Base-by-base conservation (phyloP, 192 early-diverging fungal genomes). In the Dispira simplex region DNA sequence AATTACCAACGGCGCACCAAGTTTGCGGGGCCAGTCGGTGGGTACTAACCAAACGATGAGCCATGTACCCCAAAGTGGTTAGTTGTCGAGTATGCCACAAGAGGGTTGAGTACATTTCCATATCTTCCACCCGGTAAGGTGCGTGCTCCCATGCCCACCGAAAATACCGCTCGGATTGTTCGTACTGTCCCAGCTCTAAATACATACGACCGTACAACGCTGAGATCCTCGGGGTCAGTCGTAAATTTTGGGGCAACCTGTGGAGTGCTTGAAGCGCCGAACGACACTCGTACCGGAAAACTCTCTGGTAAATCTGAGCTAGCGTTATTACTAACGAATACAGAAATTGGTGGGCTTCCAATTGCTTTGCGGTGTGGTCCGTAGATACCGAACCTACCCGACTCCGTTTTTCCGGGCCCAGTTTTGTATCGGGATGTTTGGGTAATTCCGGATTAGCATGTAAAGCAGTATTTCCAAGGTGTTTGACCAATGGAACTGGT, bases 21-120 rank as follows among this genome's bases (percentile, higher is more conserved):
- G 93, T 85, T 70, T 93, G 81, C 1, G 91, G 89, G 20, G 83
- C 79, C 12, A 69, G 73, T 45, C 81, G 76, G 44, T 88, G 82
- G 8, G 74, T 63, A 6, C 81, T 75, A 13, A 88, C 76, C 68
- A 96, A 75, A 11, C 83, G 77, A 64, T 92, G 84, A 0, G 88
- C 90, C 46, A 96, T 73, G 51, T 78, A 75, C 13, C 85, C 83
- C 47, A 94, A 75, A 46, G 68, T 71, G n/a, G 81, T 80, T 26
- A 89, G 85, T 64, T 83, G 77, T 52, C 77, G 77, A 56, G 90
- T 68, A 64, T 94, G 92, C 93, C 93, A 96, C 46, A 96, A 67
- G 32, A 83, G 77, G 12, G 88, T 87, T 20, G 90, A 90, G 65
- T 88, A 94, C 9, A 84, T 67, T 60, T 96, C 93, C 87, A 94